Percentiles rank a stretch among this genome's conserved stretches.
Evolutionary conservation across 2,329 filamentous ascomycete genomes (phyloP).

Genomic region (Penicillium decumbens): DNA sequence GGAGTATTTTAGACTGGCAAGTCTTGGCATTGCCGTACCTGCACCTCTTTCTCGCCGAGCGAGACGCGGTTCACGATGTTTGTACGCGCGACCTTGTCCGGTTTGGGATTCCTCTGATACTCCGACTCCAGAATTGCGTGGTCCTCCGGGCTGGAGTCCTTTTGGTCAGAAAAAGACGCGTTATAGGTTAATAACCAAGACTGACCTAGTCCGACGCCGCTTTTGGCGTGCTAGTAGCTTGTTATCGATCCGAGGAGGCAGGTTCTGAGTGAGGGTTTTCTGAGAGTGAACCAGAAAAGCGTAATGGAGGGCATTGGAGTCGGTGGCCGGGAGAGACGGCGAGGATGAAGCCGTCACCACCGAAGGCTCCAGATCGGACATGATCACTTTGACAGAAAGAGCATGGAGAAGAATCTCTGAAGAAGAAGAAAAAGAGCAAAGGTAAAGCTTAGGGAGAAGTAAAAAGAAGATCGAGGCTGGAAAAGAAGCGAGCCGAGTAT

Average conservation of each 20-base stretch:
- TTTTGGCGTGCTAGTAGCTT: conserved; percentile 58
- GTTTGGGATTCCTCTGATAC: conserved; percentile 79
- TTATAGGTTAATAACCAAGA: conserved; percentile 4
- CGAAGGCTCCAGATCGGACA: conserved; percentile 36
- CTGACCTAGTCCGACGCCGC: conserved; percentile 57
- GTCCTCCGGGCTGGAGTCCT: conserved; percentile 66
- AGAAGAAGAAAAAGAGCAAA: conserved; percentile 7
- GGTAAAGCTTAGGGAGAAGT: conserved; percentile 3
- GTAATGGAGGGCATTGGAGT: conserved; percentile 39
- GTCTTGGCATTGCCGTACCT: conserved; percentile 59
- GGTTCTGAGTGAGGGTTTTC: conserved; percentile 52
- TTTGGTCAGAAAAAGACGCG: conserved; percentile 16
- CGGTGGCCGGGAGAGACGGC: conserved; percentile 30
- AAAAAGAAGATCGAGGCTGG: conserved; percentile 16
- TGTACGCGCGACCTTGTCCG: conserved; percentile 81
- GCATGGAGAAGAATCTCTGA: conserved; percentile 8
- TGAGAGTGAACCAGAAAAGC: conserved; percentile 59
- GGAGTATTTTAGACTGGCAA: conserved; percentile 26
- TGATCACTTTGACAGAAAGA: conserved; percentile 21
- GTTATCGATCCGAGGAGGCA: conserved; percentile 56
- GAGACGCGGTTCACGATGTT: conserved; percentile 80
- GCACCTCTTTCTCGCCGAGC: conserved; percentile 91
- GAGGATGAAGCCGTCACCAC: conserved; percentile 32
- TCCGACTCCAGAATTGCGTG: conserved; percentile 83
- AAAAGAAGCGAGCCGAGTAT: conserved; percentile 19